Evolutionary conservation across 352 stramenopile species (phyloP), one percentile per base, ranked within the genome.

Genomic region (Phytophthora pistaciae): DNA sequence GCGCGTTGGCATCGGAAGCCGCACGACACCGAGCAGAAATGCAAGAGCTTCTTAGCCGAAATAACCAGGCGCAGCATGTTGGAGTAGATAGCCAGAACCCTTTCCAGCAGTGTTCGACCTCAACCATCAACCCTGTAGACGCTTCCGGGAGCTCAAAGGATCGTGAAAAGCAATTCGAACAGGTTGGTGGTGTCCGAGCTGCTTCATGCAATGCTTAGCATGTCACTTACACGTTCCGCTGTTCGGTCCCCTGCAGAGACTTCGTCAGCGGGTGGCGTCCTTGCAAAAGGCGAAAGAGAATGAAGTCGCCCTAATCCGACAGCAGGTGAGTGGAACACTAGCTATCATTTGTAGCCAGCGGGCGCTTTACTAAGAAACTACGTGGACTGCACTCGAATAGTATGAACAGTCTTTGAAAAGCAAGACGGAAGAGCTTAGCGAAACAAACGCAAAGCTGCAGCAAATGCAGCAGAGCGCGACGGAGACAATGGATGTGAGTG

Each of bases 281-380:
- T 53, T 96, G 23, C 84, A 96, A 59, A 78, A 65, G 31, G 74
- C 74, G 16, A 96, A 96, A 66, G 78, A 91, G 48, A 79, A 76
- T 54, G 85, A 96, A 56, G 87, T 96, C 21, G 68, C 83, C 48
- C 83, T 93, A 25, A 87, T 96, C 50, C 85, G 83, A 11, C 77
- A 86, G 29, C 88, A 96, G 60, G 83, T 88, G 64, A 3, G 44
- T 69, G 38, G 9, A 29, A 14, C 9, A 6, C 18, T 16, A 20
- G 38, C 13, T 27, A 25, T 27, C 46, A 27, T 29, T 29, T 16
- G 38, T 18, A 44, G 38, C 29, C 14, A 11, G 18, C 16, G 16
- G 13, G 8, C 16, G 3, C 10, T 18, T 53, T 53, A 20, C 46
- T 53, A 27, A 53, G n/a, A 25, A 52, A n/a, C n/a, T 29, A 29